Conservation (phyloP, 345 rosid species). For the Citropsis articulata region DNA sequence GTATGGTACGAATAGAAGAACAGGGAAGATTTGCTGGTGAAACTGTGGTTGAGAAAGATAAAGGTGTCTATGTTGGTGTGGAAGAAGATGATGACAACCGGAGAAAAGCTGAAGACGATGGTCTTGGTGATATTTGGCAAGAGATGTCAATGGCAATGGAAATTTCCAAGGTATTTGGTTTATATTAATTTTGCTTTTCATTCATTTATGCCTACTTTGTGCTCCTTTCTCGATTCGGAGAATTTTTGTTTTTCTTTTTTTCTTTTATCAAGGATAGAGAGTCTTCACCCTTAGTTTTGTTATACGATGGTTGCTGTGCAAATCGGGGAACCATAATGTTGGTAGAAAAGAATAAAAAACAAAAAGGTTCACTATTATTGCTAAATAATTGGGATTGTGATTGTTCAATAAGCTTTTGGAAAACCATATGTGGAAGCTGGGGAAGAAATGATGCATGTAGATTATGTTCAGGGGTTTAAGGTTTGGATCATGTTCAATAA, state of each 20-base stretch:
- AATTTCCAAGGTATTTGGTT: slow-evolving; percentile 55
- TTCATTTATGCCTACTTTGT: background rate
- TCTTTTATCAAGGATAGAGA: background rate
- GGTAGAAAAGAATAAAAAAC: background rate
- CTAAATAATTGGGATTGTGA: background rate
- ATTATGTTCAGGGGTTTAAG: background rate
- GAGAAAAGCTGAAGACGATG: slow-evolving; percentile 49
- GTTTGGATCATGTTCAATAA: background rate
- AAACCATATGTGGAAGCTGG: background rate
- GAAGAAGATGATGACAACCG: slow-evolving; percentile 42
- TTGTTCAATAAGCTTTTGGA: background rate
- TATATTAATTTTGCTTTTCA: background rate
- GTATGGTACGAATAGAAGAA: slow-evolving; percentile 20
- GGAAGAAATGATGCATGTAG: background rate
- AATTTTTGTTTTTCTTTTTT: background rate
- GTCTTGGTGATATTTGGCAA: slow-evolving; percentile 81
- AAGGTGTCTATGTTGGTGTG: slow-evolving; percentile 67
- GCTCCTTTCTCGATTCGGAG: background rate
- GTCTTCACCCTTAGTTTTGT: background rate
- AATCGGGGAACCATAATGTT: background rate
- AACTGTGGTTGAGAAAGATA: slow-evolving; percentile 34
- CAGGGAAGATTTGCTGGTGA: slow-evolving; percentile 18
- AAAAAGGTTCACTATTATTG: background rate
- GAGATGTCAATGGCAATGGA: slow-evolving; percentile 76
- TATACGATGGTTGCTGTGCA: background rate